Conservation (phyloP, 331 rosid species). For the Rosa hybrid region DNA sequence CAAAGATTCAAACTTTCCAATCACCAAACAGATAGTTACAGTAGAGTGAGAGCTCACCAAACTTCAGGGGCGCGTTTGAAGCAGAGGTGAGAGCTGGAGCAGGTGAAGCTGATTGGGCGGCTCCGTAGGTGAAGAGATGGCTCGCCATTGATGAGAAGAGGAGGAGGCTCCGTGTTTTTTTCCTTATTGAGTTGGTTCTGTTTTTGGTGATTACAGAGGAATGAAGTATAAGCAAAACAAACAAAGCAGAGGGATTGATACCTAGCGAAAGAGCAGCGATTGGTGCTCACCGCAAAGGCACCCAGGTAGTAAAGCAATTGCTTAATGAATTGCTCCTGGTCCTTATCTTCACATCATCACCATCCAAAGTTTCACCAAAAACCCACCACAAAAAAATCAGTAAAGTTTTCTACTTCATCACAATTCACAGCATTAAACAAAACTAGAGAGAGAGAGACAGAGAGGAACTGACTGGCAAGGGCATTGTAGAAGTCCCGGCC, state of each 20-base stretch:
- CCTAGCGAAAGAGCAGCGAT: too few species aligned
- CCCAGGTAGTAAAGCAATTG: slow-evolving; percentile 88
- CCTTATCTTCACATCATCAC: slow-evolving; percentile 59
- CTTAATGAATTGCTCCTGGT: slow-evolving; percentile 82
- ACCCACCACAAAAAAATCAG: slow-evolving; percentile 4
- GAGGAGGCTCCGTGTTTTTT: background rate
- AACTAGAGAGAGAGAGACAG: background rate
- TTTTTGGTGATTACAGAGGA: too few species aligned
- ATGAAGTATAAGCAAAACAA: too few species aligned
- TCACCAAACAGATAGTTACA: background rate
- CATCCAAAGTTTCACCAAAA: background rate
- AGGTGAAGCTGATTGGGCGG: slow-evolving; percentile 21
- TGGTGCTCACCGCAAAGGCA: slow-evolving; percentile 49
- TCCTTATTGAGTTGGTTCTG: too few species aligned
- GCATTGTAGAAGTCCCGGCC: slow-evolving; percentile 96
- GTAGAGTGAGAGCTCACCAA: slow-evolving; percentile 20
- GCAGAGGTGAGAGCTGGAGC: too few species aligned
- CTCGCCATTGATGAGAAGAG: slow-evolving; percentile 25
- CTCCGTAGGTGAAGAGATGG: slow-evolving; percentile 29
- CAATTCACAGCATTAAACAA: slow-evolving; percentile 4
- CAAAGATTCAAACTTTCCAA: slow-evolving; percentile 13
- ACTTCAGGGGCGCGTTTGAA: slow-evolving; percentile 83
- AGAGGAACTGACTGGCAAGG: slow-evolving; percentile 68
- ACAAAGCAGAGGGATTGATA: too few species aligned
- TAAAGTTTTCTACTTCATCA: background rate